A percentile compares a stretch with the other conserved stretches of the same genome.
Conservation (phyloP, 371 early-diverging fungal species). For the Fennellomyces sp. region DNA sequence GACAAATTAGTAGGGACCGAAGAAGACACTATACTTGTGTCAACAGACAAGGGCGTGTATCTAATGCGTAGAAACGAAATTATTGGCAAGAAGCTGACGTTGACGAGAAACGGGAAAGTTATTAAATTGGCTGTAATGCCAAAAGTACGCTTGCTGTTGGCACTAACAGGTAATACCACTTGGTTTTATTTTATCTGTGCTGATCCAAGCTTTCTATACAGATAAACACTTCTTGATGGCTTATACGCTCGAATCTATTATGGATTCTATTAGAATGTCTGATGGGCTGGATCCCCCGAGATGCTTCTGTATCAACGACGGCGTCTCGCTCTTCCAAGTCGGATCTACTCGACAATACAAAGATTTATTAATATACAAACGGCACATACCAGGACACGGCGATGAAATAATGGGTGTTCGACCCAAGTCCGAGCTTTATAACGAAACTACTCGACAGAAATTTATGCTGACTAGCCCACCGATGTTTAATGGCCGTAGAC, state of each 20-base stretch:
- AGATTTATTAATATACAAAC: constrained; percentile 1
- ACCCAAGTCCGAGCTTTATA: not conserved
- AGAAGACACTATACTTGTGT: constrained; percentile 42
- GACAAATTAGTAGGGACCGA: too few species aligned
- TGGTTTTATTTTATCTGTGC: not conserved
- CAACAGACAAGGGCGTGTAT: constrained; percentile 77
- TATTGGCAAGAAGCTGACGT: not conserved
- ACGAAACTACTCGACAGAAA: not conserved
- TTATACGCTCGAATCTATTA: not conserved
- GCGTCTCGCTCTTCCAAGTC: not conserved
- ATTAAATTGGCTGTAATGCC: constrained; percentile 17
- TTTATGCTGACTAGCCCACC: too few species aligned
- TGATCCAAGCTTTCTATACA: not conserved
- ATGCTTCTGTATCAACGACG: not conserved
- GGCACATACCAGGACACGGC: too few species aligned
- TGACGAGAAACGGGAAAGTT: not conserved
- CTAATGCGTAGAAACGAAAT: not conserved
- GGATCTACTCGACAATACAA: not conserved
- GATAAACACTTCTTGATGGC: not conserved
- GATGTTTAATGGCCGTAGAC: too few species aligned
- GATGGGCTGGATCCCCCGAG: not conserved
- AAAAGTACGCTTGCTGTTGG: constrained; percentile 13
- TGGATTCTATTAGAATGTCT: not conserved
- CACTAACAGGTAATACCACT: constrained; percentile 21
- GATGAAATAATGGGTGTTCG: not conserved